phyloP scores from a whole-genome alignment of 345 rosid genomes.

The Citrus inodora region DNA sequence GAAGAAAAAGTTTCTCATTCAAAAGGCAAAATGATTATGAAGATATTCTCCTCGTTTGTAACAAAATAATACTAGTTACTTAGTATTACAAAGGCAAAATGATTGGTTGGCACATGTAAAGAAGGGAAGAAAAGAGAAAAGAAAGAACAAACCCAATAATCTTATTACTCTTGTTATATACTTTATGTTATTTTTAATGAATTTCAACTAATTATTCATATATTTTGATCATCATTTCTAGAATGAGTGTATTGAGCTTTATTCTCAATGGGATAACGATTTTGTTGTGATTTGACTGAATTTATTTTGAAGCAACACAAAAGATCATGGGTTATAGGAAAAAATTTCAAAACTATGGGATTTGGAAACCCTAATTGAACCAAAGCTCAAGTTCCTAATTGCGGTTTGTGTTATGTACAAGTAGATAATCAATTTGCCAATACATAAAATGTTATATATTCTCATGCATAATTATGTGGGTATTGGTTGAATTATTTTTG shows the following conservation, averaged over 20 bases:
- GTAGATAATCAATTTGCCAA: background rate
- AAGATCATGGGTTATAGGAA: background rate
- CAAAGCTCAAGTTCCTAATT: too few relatives aligned
- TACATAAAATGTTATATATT: background rate
- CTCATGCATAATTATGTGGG: background rate
- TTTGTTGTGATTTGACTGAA: background rate
- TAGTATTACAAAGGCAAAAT: slow-evolving; percentile 21
- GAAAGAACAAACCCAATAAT: background rate
- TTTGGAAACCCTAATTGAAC: too few relatives aligned
- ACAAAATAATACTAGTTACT: background rate
- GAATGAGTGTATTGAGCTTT: background rate
- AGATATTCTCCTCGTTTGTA: slow-evolving; percentile 14
- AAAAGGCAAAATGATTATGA: slow-evolving; percentile 19
- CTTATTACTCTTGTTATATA: background rate
- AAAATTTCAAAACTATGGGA: too few relatives aligned
- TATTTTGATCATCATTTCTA: too few relatives aligned
- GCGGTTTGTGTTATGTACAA: background rate
- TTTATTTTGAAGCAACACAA: background rate
- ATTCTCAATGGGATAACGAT: background rate
- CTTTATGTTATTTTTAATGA: background rate
- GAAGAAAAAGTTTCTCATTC: background rate
- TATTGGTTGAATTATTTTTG: background rate
- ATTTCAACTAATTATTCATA: background rate
- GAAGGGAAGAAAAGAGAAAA: background rate
- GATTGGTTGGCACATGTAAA: slow-evolving; percentile 23